Evolutionary conservation across 345 rosid species (phyloP).

Genomic region (Dipteronia sinensis): DNA sequence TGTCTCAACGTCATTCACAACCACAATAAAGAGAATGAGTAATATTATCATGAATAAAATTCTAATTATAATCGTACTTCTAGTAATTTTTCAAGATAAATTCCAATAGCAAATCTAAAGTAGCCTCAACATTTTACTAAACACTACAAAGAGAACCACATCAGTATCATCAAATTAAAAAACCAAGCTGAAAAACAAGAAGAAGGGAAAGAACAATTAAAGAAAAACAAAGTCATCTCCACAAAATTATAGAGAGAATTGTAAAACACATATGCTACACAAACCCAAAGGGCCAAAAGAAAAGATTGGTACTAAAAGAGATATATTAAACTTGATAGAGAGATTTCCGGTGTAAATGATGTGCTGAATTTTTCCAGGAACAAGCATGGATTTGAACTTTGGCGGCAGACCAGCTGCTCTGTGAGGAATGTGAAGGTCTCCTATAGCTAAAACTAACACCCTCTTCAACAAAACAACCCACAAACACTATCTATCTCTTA

Average conservation of each 20-base stretch:
- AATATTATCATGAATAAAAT: not conserved
- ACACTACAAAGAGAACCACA: not conserved
- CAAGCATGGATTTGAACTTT: conserved; percentile 49
- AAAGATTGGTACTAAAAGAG: too few species aligned
- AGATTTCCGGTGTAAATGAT: conserved; percentile 48
- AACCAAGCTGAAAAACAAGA: not conserved
- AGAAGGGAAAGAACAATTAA: not conserved
- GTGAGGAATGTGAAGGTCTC: conserved; percentile 44
- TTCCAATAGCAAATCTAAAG: not conserved
- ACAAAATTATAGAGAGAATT: not conserved
- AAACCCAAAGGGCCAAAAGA: not conserved
- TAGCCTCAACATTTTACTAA: not conserved
- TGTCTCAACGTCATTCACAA: not conserved
- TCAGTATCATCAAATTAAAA: not conserved
- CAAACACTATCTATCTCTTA: not conserved
- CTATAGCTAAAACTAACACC: conserved; percentile 36
- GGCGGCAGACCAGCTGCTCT: conserved; percentile 48
- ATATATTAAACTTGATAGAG: conserved; percentile 31
- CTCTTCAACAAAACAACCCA: conserved; percentile 3
- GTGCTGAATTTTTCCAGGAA: conserved; percentile 50
- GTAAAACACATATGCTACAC: not conserved
- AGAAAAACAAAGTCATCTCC: not conserved
- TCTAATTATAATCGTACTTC: not conserved
- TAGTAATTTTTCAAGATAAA: not conserved
- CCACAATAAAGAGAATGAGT: not conserved